A percentile compares a stretch with the other conserved stretches of the same genome.
phyloP scores from a whole-genome alignment of 495 filamentous ascomycete genomes.

The Collariella sp. region DNA sequence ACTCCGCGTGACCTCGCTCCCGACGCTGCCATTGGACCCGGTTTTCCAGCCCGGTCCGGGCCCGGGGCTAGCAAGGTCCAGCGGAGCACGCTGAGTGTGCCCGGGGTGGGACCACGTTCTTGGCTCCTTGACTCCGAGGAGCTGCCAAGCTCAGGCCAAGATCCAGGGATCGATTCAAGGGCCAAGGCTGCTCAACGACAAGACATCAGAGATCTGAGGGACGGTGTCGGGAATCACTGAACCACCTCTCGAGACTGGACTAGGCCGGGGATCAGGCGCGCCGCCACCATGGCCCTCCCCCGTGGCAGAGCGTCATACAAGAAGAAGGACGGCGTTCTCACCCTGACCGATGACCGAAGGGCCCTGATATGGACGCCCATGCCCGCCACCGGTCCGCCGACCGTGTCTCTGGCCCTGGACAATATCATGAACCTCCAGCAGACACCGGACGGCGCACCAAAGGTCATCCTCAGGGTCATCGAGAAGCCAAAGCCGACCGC shows the following conservation, averaged over 20 bases:
- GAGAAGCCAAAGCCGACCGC: conserved; percentile 49
- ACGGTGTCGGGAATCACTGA: neutral
- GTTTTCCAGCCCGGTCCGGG: neutral
- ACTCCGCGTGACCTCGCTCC: conserved; percentile 8
- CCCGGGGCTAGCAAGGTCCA: conserved; percentile 1
- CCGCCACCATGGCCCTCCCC: conserved; percentile 35
- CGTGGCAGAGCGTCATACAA: conserved; percentile 76
- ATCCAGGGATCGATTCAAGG: too few relatives aligned
- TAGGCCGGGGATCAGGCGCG: neutral
- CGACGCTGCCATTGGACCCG: conserved; percentile 10
- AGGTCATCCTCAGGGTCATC: conserved; percentile 87
- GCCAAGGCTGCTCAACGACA: too few relatives aligned
- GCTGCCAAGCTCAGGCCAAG: too few relatives aligned
- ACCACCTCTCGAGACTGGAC: neutral
- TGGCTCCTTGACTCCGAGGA: conserved; percentile 4
- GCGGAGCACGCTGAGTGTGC: neutral
- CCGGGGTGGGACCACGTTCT: too few relatives aligned
- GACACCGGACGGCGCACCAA: conserved; percentile 69
- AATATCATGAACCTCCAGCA: conserved; percentile 89
- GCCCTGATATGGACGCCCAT: conserved; percentile 74
- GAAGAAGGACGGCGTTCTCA: conserved; percentile 88
- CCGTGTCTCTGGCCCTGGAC: conserved; percentile 59
- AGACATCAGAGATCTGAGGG: neutral
- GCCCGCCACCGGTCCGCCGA: conserved; percentile 43
- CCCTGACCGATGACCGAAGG: conserved; percentile 57